Base-by-base conservation (phyloP, 1,139 yeast species). In the Nakaseomyces nivariensis region DNA sequence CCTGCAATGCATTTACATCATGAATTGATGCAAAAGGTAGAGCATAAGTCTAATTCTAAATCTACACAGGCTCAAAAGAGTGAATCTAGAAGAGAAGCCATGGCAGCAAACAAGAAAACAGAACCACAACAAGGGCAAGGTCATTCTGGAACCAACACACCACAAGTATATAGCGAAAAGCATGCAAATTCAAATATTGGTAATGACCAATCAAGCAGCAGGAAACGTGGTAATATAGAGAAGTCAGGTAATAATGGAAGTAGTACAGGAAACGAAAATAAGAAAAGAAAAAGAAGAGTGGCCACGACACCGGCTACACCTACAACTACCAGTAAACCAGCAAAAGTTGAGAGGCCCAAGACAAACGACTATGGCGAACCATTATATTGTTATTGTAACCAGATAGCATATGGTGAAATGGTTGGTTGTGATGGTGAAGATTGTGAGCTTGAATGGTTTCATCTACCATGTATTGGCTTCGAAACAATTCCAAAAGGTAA, bases 361-460 rank as follows among this genome's bases (percentile, higher is more conserved):
- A 59, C 58, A 43, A 62, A 61, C 54, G 68, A 67, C 26, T 63
- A 61, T 36, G 67, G 68, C 11, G 68, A 92, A 63, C 96, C 95
- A 1, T 79, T 92, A 3, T 92, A 92, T 66, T 92, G 98, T 68
- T 88, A 88, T 69, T 92, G 98, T 71, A 88, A 89, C 66, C 96
- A 90, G 65, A 95, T 89, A 1, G 90, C 97, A 4, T 90, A 86
- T 67, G 98, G 98, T 22, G 97, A 92, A 63, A 92, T 92, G 98
- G 97, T 92, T 54, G 98, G 96, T 3, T 92, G 98, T 69, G 98
- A 92, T 64, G 96, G 96, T 3, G 92, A 85, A 46, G 82, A 84
- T 55, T 92, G 98, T 70, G 84, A 84, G 64, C 75, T 90, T 49
- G 97, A 92, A 67, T 92, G 98, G 98, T 92, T 92, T 72, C 98